These are phyloP conservation scores for Pharus latifolius DNA, from an alignment of 176 grass and related monocot species.

Conservation along the genomic window DNA sequence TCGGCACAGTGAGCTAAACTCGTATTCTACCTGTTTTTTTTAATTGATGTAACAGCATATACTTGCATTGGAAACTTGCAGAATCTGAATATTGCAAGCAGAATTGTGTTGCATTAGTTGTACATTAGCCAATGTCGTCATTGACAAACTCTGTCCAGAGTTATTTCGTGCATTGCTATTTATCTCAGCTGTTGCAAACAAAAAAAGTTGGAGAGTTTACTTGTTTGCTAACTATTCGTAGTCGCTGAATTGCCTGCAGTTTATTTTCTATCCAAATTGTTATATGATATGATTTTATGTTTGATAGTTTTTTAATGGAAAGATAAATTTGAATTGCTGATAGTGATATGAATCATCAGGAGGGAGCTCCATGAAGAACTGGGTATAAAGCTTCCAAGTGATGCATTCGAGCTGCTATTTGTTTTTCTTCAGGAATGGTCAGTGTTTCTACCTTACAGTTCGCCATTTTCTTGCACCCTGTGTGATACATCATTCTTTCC, in stretches of 20 bases:
- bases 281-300: not conserved
- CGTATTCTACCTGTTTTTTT: too few relatives aligned
- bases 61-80: not conserved
- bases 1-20: conserved; percentile 51
- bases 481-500: not conserved
- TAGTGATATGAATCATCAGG: conserved; percentile 34
- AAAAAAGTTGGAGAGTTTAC: too few relatives aligned
- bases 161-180: not conserved
- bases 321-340: not conserved
- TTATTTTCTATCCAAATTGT: not conserved
- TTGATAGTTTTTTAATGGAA: not conserved
- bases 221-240: not conserved
- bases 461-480: not conserved
- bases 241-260: not conserved
- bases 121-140: too few relatives aligned
- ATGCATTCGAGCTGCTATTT: conserved; percentile 86
- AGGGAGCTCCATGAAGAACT: conserved; percentile 90
- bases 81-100: not conserved
- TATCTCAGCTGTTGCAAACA: not conserved
- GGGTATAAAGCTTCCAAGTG: conserved; percentile 78
- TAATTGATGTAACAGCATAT: too few relatives aligned
- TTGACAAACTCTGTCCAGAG: not conserved
- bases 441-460: conserved; percentile 12
- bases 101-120: not conserved
- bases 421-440: conserved; percentile 73